Evolutionary conservation across 306 rosid genomes (phyloP).

Genomic region (Prunus davidiana): DNA sequence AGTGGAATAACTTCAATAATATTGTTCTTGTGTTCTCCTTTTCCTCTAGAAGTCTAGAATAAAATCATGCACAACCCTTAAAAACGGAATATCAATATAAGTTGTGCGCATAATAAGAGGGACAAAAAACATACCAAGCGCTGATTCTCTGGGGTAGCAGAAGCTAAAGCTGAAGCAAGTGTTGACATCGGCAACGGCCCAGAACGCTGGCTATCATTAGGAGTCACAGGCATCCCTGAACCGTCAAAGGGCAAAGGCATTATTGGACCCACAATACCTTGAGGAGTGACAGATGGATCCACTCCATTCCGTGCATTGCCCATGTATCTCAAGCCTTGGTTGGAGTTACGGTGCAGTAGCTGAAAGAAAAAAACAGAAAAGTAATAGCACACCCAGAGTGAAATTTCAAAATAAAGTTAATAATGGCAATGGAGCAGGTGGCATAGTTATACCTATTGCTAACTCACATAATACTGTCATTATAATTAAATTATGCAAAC

Average conservation of each 20-base stretch:
- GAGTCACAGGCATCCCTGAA: constrained; percentile 40
- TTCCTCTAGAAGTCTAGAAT: neutral
- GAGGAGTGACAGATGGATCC: constrained; percentile 51
- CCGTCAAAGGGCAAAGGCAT: constrained; percentile 62
- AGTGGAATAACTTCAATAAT: constrained; percentile 1
- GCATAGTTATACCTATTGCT: neutral
- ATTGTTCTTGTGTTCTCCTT: neutral
- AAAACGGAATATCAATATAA: neutral
- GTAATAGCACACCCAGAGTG: neutral
- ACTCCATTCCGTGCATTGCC: constrained; percentile 50
- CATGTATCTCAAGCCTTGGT: constrained; percentile 70
- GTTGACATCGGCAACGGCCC: constrained; percentile 47
- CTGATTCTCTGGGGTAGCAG: constrained; percentile 74
- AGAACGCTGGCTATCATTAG: constrained; percentile 43
- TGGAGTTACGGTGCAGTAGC: constrained; percentile 57
- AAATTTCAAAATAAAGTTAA: neutral
- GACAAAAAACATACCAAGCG: constrained; percentile 46
- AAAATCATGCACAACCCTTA: neutral
- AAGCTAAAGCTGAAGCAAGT: constrained; percentile 80
- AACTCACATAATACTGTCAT: neutral
- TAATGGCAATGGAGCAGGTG: neutral
- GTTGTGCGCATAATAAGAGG: neutral
- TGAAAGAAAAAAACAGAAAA: constrained; percentile 8
- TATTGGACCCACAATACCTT: constrained; percentile 45
- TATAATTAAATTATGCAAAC: neutral